A percentile compares a stretch with the other conserved stretches of the same genome.
These are phyloP conservation scores for Agrocybe chaxingu DNA, from an alignment of 768 basidiomycete species.

Conservation along the genomic window DNA sequence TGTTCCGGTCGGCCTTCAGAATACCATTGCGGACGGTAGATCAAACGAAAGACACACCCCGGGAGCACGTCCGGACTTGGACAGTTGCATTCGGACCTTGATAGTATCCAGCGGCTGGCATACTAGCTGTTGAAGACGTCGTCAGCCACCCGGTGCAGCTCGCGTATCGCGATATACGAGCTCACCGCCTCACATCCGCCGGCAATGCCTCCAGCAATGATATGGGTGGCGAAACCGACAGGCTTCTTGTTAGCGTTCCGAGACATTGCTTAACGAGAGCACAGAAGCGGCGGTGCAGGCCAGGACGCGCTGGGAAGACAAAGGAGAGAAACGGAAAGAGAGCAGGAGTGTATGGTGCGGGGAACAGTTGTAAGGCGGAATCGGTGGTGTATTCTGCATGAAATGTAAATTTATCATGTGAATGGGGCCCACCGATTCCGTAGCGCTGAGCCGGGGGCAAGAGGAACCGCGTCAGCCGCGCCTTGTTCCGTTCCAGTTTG, in stretches of 20 bases:
- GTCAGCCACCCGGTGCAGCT: background rate
- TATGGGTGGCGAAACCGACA: slow-evolving; percentile 83
- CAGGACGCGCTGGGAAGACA: slow-evolving; percentile 4
- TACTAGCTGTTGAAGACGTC: slow-evolving; percentile 42
- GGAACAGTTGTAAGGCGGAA: slow-evolving; percentile 15
- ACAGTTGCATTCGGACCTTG: slow-evolving; percentile 99
- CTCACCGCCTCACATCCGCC: slow-evolving; percentile 90
- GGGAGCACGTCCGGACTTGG: slow-evolving; percentile 68
- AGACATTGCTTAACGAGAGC: slow-evolving; percentile 38
- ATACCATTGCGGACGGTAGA: background rate
- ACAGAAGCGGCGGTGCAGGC: background rate
- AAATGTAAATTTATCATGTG: slow-evolving; percentile 25
- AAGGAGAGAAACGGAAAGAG: slow-evolving; percentile 11
- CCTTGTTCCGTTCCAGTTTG: slow-evolving; percentile 14
- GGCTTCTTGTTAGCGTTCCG: slow-evolving; percentile 65
- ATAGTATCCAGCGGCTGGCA: slow-evolving; percentile 98
- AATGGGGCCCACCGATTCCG: slow-evolving; percentile 17
- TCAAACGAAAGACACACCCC: slow-evolving; percentile 63
- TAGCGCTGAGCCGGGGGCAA: slow-evolving; percentile 13
- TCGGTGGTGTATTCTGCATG: slow-evolving; percentile 10
- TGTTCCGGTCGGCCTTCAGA: background rate
- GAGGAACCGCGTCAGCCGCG: slow-evolving; percentile 17
- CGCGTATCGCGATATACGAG: slow-evolving; percentile 5
- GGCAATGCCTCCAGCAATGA: slow-evolving; percentile 92
- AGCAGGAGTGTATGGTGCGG: slow-evolving; percentile 7